A percentile compares a stretch with the other conserved stretches of the same genome.
These are phyloP conservation scores for Pouteria glomerata DNA, from an alignment of 148 eudicot genomes.

Conservation along the genomic window DNA sequence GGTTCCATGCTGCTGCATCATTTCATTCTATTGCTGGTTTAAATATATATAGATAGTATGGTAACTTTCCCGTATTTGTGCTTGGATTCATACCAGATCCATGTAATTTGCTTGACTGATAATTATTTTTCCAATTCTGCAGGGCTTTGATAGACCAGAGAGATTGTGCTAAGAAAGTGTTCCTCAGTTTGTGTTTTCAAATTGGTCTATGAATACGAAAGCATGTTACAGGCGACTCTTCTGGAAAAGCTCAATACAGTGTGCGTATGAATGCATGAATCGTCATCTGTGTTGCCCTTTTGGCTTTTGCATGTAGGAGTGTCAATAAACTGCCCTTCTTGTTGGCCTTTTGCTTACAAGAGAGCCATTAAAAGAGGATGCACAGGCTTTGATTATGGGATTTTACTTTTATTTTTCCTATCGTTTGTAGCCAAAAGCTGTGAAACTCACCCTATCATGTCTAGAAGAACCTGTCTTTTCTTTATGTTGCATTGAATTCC, in stretches of 20 bases:
- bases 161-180: not conserved
- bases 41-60: no score
- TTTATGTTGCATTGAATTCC: not conserved
- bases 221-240: not conserved
- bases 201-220: not conserved
- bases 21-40: no score
- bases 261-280: not conserved
- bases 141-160: not conserved
- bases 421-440: not conserved
- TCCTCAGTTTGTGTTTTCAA: not conserved
- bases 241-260: not conserved
- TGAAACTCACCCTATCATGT: not conserved
- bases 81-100: not conserved
- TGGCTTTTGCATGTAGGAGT: not conserved
- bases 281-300: constrained; percentile 5
- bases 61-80: not conserved
- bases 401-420: not conserved
- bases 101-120: not conserved
- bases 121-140: not conserved
- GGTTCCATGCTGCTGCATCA: no score
- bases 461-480: not conserved
- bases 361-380: not conserved
- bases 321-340: not conserved
- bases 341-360: not conserved
- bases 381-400: not conserved